A percentile compares a stretch with the other conserved stretches of the same genome.
Conservation (phyloP, 805 yeast species). For the Sungouiozyma ichnusensis region DNA sequence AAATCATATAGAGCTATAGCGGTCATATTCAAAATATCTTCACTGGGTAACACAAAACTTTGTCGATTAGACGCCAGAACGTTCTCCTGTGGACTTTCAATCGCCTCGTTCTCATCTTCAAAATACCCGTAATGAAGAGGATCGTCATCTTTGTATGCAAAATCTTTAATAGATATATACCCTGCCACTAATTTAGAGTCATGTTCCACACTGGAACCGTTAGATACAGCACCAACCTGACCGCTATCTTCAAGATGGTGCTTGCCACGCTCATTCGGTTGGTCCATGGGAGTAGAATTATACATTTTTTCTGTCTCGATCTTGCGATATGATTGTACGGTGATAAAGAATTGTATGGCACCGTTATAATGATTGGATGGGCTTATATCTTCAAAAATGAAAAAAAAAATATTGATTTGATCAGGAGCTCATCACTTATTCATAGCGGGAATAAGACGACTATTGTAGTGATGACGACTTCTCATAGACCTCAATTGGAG, state of each 20-base stretch:
- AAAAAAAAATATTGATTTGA: neutral
- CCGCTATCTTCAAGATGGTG: neutral
- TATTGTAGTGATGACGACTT: slow-evolving; percentile 43
- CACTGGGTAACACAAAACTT: slow-evolving; percentile 26
- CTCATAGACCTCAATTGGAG: slow-evolving; percentile 61
- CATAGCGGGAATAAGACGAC: neutral
- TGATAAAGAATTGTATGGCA: too few relatives aligned
- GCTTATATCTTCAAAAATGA: neutral
- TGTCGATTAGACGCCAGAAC: slow-evolving; percentile 19
- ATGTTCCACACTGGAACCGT: neutral
- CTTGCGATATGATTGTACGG: too few relatives aligned
- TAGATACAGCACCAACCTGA: neutral
- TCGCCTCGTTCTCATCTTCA: slow-evolving; percentile 15
- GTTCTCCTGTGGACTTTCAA: slow-evolving; percentile 6
- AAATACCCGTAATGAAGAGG: slow-evolving; percentile 61
- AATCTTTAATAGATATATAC: slow-evolving; percentile 58
- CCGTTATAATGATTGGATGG: too few relatives aligned
- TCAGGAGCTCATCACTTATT: neutral
- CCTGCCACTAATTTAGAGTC: slow-evolving; percentile 10
- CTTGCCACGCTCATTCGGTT: neutral
- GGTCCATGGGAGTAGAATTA: too few relatives aligned
- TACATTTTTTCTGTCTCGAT: too few relatives aligned
- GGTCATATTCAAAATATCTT: slow-evolving; percentile 35
- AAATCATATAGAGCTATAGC: slow-evolving; percentile 89
- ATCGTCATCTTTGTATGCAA: slow-evolving; percentile 61